Evolutionary conservation across 805 yeast genomes (phyloP).

Genomic region (Metschnikowia matae): DNA sequence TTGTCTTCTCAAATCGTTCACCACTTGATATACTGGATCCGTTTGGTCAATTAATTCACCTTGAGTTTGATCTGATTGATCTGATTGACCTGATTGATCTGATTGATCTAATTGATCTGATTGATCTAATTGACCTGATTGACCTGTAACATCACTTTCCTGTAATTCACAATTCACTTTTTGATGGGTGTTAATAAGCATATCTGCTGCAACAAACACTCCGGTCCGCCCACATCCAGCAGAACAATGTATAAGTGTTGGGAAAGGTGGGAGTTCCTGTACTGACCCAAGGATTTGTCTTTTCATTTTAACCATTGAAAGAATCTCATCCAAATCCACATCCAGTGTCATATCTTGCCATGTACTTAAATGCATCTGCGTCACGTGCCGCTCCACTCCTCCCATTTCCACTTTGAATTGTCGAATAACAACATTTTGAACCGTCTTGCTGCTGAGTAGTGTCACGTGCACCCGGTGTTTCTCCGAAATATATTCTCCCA

Average conservation of each 20-base stretch:
- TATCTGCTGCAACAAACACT: conserved; percentile 62
- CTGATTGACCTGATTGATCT: no score
- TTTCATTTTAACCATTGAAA: conserved; percentile 41
- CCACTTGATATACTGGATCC: conserved; percentile 46
- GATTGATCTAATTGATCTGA: no score
- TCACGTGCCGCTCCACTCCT: conserved; percentile 38
- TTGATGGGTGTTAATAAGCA: conserved; percentile 38
- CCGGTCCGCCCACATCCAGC: conserved; percentile 99
- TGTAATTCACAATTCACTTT: no score
- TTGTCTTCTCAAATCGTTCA: conserved; percentile 47
- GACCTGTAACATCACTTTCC: no score
- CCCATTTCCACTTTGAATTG: conserved; percentile 13
- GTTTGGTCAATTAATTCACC: conserved; percentile 8
- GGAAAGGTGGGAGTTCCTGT: conserved; percentile 22
- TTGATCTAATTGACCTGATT: no score
- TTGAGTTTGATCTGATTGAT: no score
- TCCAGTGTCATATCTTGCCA: conserved; percentile 86
- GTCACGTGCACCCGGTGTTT: conserved; percentile 22
- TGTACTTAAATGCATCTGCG: conserved; percentile 70
- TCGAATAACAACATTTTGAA: conserved; percentile 15
- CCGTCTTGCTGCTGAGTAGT: conserved; percentile 20
- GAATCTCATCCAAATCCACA: conserved; percentile 51
- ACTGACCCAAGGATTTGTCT: conserved; percentile 12
- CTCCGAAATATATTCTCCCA: conserved; percentile 46
- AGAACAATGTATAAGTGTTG: conserved; percentile 65